A percentile compares a stretch with the other conserved stretches of the same genome.
Conservation (phyloP, 441 rosid genomes). For the Euphorbia corollata region DNA sequence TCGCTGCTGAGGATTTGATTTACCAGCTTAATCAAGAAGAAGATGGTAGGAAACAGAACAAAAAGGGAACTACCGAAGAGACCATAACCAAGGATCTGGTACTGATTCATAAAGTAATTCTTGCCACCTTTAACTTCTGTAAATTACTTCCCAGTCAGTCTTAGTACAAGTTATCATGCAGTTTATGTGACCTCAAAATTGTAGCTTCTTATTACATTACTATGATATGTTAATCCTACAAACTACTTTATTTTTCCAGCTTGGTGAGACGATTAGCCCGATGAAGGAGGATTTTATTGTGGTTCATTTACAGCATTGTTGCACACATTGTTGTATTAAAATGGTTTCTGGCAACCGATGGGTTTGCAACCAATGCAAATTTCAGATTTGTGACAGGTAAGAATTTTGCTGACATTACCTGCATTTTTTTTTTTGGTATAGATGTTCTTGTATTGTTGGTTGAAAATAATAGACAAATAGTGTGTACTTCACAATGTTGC, state of each 20-base stretch:
- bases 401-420: constrained; percentile 23
- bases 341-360: constrained; percentile 92
- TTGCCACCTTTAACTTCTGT: constrained; percentile 12
- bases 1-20: constrained; percentile 97
- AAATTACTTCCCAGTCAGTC: too few species aligned
- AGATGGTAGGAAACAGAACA: constrained; percentile 87
- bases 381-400: constrained; percentile 94
- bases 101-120: constrained; percentile 85
- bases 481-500: not conserved
- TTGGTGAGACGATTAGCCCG: constrained; percentile 95
- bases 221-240: not conserved
- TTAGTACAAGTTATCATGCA: not conserved
- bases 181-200: too few species aligned
- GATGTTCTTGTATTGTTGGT: not conserved
- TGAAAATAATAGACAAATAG: not conserved
- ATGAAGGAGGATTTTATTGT: constrained; percentile 99
- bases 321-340: constrained; percentile 75
- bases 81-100: constrained; percentile 31
- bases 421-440: not conserved
- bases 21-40: constrained; percentile 93
- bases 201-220: not conserved
- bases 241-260: constrained; percentile 38
- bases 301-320: constrained; percentile 93
- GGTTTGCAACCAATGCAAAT: constrained; percentile 95
- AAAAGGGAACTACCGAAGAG: constrained; percentile 74